phyloP scores from a whole-genome alignment of 2,329 filamentous ascomycete species.

The Dissoconium aciculare region DNA sequence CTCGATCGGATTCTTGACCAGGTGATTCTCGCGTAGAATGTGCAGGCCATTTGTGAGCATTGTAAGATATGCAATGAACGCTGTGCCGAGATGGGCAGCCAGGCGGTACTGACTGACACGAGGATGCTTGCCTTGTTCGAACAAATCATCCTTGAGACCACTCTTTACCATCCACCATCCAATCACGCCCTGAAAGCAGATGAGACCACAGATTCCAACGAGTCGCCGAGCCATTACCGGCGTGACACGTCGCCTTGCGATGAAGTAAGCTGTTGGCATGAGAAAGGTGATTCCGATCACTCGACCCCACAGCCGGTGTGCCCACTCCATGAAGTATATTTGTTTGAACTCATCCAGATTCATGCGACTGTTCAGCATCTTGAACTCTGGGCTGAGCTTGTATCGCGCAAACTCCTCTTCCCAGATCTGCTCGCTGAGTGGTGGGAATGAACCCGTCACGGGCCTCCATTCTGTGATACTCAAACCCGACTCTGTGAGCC shows the following conservation, averaged over 20 bases:
- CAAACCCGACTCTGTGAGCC: constrained; percentile 87
- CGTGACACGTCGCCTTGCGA: constrained; percentile 64
- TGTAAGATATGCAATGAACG: constrained; percentile 82
- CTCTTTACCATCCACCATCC: constrained; percentile 99
- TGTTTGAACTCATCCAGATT: constrained; percentile 86
- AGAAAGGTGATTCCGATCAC: constrained; percentile 83
- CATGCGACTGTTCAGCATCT: constrained; percentile 86
- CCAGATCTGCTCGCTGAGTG: constrained; percentile 67
- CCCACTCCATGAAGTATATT: constrained; percentile 99
- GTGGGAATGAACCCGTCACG: constrained; percentile 81
- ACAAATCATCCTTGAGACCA: constrained; percentile 87
- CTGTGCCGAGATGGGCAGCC: constrained; percentile 74
- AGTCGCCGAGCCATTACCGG: constrained; percentile 62
- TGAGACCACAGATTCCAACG: constrained; percentile 69
- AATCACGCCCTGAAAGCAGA: constrained; percentile 87
- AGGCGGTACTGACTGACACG: constrained; percentile 90
- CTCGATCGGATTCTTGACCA: constrained; percentile 51
- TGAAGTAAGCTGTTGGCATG: constrained; percentile 74
- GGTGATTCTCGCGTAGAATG: constrained; percentile 61
- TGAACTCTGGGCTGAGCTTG: constrained; percentile 80
- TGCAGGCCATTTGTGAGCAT: constrained; percentile 85
- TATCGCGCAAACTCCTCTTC: constrained; percentile 88
- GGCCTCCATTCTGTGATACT: constrained; percentile 99
- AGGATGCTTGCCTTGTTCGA: constrained; percentile 77
- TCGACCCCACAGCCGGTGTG: constrained; percentile 84